Evolutionary conservation across 2,329 filamentous ascomycete genomes (phyloP).

Genomic region (Calcarisporium arbuscula): DNA sequence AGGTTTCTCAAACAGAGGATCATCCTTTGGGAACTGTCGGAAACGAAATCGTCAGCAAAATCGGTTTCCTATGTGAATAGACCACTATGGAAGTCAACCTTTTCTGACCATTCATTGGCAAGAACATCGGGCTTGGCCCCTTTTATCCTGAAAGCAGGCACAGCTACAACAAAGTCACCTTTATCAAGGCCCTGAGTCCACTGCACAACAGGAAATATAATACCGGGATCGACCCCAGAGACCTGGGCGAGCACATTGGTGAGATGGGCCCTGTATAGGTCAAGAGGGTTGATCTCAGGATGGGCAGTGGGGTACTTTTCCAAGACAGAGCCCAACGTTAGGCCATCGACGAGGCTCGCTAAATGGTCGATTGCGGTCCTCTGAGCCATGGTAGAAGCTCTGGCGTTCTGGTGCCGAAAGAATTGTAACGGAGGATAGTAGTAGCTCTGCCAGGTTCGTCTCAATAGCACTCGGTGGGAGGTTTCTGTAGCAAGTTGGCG

Average conservation of each 20-base stretch:
- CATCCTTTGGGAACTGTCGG: constrained; percentile 64
- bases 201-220: constrained; percentile 69
- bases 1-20: constrained; percentile 66
- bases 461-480: too few relatives aligned
- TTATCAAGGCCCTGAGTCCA: constrained; percentile 78
- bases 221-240: constrained; percentile 61
- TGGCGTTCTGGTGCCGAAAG: too few relatives aligned
- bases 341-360: constrained; percentile 10
- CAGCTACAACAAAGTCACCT: constrained; percentile 72
- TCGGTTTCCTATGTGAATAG: not conserved
- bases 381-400: constrained; percentile 6
- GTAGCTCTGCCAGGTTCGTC: too few relatives aligned
- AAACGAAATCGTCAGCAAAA: constrained; percentile 8
- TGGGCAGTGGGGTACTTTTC: constrained; percentile 20
- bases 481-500: too few relatives aligned
- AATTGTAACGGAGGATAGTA: too few relatives aligned
- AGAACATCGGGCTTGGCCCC: constrained; percentile 59
- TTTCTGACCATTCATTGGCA: constrained; percentile 53
- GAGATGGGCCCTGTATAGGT: constrained; percentile 74
- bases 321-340: constrained; percentile 11
- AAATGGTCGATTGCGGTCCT: constrained; percentile 10
- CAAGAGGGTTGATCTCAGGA: constrained; percentile 67
- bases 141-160: constrained; percentile 74
- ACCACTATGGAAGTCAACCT: constrained; percentile 35
- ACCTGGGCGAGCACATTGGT: constrained; percentile 61